Base-by-base conservation (phyloP, 1,139 yeast species). In the Magnusiomyces fungicola region DNA sequence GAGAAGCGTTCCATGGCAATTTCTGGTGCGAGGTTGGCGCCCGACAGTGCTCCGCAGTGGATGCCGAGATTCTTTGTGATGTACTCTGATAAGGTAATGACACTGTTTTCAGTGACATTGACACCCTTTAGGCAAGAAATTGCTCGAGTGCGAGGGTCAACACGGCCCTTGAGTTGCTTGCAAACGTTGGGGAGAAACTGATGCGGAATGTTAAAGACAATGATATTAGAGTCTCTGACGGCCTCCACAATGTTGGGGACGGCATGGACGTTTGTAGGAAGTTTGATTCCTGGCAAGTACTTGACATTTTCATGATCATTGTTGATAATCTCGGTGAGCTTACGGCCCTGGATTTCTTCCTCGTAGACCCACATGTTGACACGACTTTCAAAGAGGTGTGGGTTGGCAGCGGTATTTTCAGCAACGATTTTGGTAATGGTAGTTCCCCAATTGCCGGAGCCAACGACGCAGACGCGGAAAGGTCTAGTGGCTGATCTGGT, bases 331-430 rank as follows among this genome's bases (percentile, higher is more conserved):
- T 86, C 90, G 29, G 97, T 87, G 62, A 90, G 74, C 49, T 86
- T 67, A 70, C 68, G 53, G 83, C 96, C 80, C 41, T 68, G 61
- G 50, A 71, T 61, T 53, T 74, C 66, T 70, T 90, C 97, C 68
- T 90, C 90, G 62, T 75, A 86, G 27, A 90, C 97, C 97, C 97
- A 90, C 97, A 90, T 89, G 59, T 81, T 79, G 43, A 90, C 96
- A 46, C 76, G 70, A 51, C 71, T 68, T 48, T 78, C 76, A 64
- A 90, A 90, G 56, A 85, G 68, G 40, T 79, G 73, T 23, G 88
- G 80, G 69, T 84, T 76, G 58, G 77, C 82, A 39, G 73, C 73
- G 44, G 90, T 72, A 69, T 88, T 89, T 69, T 90, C 97, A 34
- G 96, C 89, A 37, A 89, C 82, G 47, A 90, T 83, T 70, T 90